Percentiles rank a stretch among this genome's conserved stretches.
phyloP scores from a whole-genome alignment of 352 stramenopile species.

The Peronospora belbahrii region DNA sequence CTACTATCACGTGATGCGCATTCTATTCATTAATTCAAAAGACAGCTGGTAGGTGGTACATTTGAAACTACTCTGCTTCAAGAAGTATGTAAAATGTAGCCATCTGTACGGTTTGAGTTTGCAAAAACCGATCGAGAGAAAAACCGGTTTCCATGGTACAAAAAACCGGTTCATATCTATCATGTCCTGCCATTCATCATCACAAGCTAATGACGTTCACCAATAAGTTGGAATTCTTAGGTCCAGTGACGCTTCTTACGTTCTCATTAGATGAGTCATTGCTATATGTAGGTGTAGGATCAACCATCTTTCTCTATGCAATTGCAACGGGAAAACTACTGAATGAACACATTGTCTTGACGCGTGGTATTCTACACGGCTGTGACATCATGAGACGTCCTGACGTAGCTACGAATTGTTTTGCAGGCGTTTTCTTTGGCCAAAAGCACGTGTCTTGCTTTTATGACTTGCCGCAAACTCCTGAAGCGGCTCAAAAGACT shows the following conservation, averaged over 20 bases:
- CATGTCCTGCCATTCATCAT: background rate
- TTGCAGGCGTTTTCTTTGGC: conserved; percentile 59
- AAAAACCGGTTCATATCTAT: conserved; percentile 10
- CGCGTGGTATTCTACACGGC: conserved; percentile 66
- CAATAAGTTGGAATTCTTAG: conserved; percentile 67
- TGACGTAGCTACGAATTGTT: background rate
- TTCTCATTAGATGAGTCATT: conserved; percentile 66
- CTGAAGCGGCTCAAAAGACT: conserved; percentile 5
- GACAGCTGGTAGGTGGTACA: no score
- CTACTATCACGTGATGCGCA: no score
- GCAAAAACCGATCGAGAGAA: background rate
- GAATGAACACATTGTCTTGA: conserved; percentile 37
- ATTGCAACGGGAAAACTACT: conserved; percentile 38
- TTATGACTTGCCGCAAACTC: conserved; percentile 36
- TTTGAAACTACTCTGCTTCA: no score
- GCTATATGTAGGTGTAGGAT: conserved; percentile 65
- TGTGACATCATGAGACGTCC: conserved; percentile 34
- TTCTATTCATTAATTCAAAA: no score
- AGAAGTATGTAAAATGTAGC: no score
- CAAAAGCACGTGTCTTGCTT: conserved; percentile 73
- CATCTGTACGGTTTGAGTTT: no score
- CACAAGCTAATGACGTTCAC: conserved; percentile 9
- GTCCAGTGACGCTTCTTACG: conserved; percentile 72
- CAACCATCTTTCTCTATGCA: conserved; percentile 60
- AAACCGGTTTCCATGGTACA: background rate